Evolutionary conservation across 225 moss, liverwort and hornwort genomes (phyloP).

Genomic region (Straminergon stramineum): DNA sequence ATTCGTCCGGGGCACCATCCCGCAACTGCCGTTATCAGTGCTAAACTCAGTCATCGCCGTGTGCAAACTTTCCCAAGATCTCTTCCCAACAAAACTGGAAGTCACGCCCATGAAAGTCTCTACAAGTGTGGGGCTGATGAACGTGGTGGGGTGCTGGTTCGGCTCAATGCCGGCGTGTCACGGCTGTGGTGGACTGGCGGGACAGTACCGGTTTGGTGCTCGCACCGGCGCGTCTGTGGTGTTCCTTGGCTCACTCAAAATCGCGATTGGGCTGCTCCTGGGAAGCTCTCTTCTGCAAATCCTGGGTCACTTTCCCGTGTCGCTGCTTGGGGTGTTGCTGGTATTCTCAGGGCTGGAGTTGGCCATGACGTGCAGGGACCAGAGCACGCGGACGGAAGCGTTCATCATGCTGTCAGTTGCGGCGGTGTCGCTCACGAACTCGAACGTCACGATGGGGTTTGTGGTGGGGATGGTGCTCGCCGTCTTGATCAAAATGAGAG

Average conservation of each 20-base stretch:
- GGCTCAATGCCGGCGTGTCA: slow-evolving; percentile 87
- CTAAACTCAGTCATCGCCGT: slow-evolving; percentile 81
- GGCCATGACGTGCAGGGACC: slow-evolving; percentile 83
- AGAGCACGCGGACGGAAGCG: slow-evolving; percentile 35
- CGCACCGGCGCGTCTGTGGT: slow-evolving; percentile 65
- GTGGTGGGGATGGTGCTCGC: slow-evolving; percentile 44
- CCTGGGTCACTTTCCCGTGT: slow-evolving; percentile 47
- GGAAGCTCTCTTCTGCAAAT: slow-evolving; percentile 60
- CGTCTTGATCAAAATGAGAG: slow-evolving; percentile 33
- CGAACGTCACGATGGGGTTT: slow-evolving; percentile 55
- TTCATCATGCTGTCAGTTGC: slow-evolving; percentile 66
- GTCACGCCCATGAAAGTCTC: slow-evolving; percentile 56
- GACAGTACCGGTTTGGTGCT: slow-evolving; percentile 82
- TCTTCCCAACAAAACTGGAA: slow-evolving; percentile 57
- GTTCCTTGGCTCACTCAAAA: slow-evolving; percentile 54
- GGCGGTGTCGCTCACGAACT: slow-evolving; percentile 30
- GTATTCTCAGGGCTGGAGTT: slow-evolving; percentile 77
- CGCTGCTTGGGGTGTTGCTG: slow-evolving; percentile 61
- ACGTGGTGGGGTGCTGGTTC: slow-evolving; percentile 85
- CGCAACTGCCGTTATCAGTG: slow-evolving; percentile 70
- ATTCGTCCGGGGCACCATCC: slow-evolving; percentile 63
- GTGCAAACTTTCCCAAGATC: slow-evolving; percentile 68
- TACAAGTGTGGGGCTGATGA: slow-evolving; percentile 75
- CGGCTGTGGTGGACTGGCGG: slow-evolving; percentile 86
- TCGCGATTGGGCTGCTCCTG: slow-evolving; percentile 47